Conservation (phyloP, 176 grass and related monocot genomes). For the Triticum turgidum region DNA sequence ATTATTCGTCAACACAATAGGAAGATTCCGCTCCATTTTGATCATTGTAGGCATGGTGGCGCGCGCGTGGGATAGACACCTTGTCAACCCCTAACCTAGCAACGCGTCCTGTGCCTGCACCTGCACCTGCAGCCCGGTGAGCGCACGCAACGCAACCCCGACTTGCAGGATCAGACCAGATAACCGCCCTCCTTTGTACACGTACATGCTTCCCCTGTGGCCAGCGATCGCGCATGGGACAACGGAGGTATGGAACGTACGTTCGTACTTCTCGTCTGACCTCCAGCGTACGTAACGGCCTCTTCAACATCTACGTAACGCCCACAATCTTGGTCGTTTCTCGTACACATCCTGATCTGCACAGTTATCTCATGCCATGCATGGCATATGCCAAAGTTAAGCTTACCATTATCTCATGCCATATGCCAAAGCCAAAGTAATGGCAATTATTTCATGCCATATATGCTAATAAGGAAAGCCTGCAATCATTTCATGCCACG, state of each 20-base stretch:
- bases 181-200: neutral
- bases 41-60: neutral
- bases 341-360: neutral
- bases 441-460: too few relatives aligned
- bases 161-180: neutral
- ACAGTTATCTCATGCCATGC: neutral
- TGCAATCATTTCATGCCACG: neutral
- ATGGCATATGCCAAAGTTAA: neutral
- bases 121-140: neutral
- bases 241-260: conserved; percentile 2
- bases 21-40: too few relatives aligned
- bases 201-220: neutral
- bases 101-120: neutral
- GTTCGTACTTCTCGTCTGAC: neutral
- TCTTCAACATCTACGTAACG: neutral
- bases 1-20: too few relatives aligned
- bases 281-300: conserved; percentile 30
- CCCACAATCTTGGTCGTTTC: neutral
- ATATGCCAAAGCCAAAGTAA: neutral
- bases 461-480: neutral
- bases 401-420: too few relatives aligned
- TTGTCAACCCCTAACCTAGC: neutral
- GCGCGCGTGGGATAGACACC: neutral
- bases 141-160: neutral
- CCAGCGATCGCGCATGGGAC: conserved; percentile 6